Percentiles rank a stretch among this genome's conserved stretches.
These are phyloP conservation scores for Suhomyces ambrosiae DNA, from an alignment of 1,139 yeast genomes.

Conservation along the genomic window DNA sequence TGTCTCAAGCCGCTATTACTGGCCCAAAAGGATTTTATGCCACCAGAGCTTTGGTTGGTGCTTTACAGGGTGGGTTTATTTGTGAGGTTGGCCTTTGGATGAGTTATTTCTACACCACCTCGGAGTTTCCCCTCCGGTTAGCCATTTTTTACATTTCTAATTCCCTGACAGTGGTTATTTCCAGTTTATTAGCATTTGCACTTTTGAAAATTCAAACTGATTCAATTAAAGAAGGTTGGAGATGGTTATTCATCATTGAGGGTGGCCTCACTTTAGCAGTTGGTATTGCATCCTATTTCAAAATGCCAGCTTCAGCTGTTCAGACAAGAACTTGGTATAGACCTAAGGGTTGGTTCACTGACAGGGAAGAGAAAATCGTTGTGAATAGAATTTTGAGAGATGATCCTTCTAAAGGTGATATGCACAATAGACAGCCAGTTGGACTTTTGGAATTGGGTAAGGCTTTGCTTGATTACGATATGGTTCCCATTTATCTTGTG, in stretches of 20 bases:
- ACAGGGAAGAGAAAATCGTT: constrained; percentile 35
- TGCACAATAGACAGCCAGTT: constrained; percentile 35
- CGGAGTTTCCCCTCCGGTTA: constrained; percentile 29
- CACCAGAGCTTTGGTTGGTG: constrained; percentile 30
- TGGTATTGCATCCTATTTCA: constrained; percentile 31
- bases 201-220: constrained; percentile 22
- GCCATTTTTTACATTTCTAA: constrained; percentile 28
- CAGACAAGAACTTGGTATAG: constrained; percentile 30
- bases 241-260: constrained; percentile 39
- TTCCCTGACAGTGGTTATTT: constrained; percentile 23
- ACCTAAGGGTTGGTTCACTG: constrained; percentile 39
- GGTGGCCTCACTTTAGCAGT: constrained; percentile 32
- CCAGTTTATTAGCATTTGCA: constrained; percentile 35
- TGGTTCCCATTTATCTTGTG: constrained; percentile 24
- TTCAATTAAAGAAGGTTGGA: constrained; percentile 27
- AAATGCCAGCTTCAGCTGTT: constrained; percentile 38
- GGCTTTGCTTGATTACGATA: constrained; percentile 26
- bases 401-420: constrained; percentile 36
- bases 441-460: constrained; percentile 21
- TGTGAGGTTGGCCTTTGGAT: constrained; percentile 34
- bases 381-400: constrained; percentile 35
- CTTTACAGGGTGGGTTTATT: constrained; percentile 33
- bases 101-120: constrained; percentile 30
- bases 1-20: constrained; percentile 45
- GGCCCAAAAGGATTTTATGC: constrained; percentile 24